These are phyloP conservation scores for Phytophthora uliginosa DNA, from an alignment of 352 stramenopile genomes.

Conservation along the genomic window DNA sequence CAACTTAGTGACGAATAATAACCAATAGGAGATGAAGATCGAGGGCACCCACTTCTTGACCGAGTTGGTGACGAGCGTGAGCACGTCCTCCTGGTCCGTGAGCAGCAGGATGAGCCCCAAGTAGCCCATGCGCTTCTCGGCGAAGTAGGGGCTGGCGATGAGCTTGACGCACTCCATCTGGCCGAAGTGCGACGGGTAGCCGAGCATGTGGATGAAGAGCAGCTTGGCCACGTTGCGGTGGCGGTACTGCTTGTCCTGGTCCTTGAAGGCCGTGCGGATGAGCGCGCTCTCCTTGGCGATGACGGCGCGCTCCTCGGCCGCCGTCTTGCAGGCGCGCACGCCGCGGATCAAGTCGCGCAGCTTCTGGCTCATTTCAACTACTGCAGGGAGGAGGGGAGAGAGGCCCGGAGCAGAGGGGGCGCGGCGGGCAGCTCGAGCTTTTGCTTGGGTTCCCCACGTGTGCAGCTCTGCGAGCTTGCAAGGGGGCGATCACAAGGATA, in stretches of 20 bases:
- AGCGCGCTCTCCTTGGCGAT: constrained; percentile 99
- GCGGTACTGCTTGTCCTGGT: constrained; percentile 97
- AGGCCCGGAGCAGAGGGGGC: constrained; percentile 5
- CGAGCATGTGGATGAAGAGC: constrained; percentile 99
- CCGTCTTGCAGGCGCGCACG: constrained; percentile 99
- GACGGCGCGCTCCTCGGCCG: constrained; percentile 98
- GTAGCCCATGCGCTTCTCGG: constrained; percentile 99
- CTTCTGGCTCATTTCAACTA: constrained; percentile 96
- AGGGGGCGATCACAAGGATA: constrained; percentile 33
- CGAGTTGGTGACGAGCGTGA: constrained; percentile 99
- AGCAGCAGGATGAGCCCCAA: constrained; percentile 98
- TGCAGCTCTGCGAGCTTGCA: constrained; percentile 26
- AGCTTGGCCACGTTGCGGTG: constrained; percentile 99
- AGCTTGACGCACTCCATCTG: constrained; percentile 99
- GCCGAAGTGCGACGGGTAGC: constrained; percentile 99
- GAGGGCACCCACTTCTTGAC: constrained; percentile 94
- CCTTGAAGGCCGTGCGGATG: constrained; percentile 99
- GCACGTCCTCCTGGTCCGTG: constrained; percentile 99
- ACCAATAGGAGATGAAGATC: neutral
- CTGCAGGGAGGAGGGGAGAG: neutral
- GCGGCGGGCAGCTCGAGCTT: constrained; percentile 8
- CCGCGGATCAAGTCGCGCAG: constrained; percentile 98
- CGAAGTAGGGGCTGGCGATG: constrained; percentile 98
- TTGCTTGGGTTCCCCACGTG: constrained; percentile 23
- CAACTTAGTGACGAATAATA: neutral